Evolutionary conservation across 805 yeast genomes (phyloP), one percentile per base, ranked within the genome.

Genomic region (Lipomyces sp.): DNA sequence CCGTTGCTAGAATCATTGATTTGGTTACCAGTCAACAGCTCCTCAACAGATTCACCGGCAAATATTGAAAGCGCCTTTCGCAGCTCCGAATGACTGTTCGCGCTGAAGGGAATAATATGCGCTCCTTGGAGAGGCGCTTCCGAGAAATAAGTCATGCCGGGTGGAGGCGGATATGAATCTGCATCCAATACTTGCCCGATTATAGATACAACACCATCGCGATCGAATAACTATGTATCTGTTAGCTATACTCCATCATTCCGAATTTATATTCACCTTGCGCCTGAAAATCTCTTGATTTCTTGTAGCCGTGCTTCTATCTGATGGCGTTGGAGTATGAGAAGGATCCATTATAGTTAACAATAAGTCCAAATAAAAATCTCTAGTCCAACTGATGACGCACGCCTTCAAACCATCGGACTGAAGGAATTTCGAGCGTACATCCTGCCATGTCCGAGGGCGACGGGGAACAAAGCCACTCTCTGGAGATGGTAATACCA

Each of bases 401-500:
- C 15, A 24, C 30, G 30, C 33, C 33, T 18, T 50, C 53, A 50
- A 7, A 50, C 10, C 32, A 24, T 50, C 53, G 7, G 53, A 50
- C 33, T 50, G 53, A 24, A 24, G 53, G 33, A 50, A 50, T 30
- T 30, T 50, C 33, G 30, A 24, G 30, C 32, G 32, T 24, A 50
- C 53, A 30, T 50, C 33, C 33, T 50, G 53, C 53, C 53, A 50
- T 24, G 53, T 50, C 33, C 30, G 53, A 50, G 53, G 33, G 18
- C 33, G 32, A 30, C 33, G 30, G 32, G 53, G 53, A 50, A 30
- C 33, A 50, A 50, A 30, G 32, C 53, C 53, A 30, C 53, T 50
- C 45, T 39, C 45, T 39, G 45, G 45, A 18, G 45, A 39, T 39
- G 45, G 45, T 39, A 39, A 39, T 39, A 39, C 45, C 45, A 39